These are phyloP conservation scores for Boletales sp. DNA, from an alignment of 768 basidiomycete genomes.

Conservation along the genomic window DNA sequence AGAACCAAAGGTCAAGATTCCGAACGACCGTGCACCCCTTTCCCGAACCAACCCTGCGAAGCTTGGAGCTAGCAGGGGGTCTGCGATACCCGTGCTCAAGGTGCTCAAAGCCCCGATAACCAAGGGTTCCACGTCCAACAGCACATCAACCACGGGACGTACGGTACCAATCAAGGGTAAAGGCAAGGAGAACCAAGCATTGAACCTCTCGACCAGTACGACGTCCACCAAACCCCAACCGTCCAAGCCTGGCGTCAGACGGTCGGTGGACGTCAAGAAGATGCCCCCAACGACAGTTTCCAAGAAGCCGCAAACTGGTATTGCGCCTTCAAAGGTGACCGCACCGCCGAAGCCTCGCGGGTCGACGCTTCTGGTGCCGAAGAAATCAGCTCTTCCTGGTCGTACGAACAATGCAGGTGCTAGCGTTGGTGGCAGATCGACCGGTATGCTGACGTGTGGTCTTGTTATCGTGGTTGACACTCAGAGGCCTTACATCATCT, in stretches of 20 bases:
- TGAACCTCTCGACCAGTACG: neutral
- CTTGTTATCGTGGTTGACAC: neutral
- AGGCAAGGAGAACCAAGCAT: slow-evolving; percentile 15
- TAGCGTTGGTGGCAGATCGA: neutral
- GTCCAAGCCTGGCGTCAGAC: slow-evolving; percentile 5
- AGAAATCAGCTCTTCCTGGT: neutral
- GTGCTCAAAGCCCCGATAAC: no score
- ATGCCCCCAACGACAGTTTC: slow-evolving; percentile 5
- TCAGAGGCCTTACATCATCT: neutral
- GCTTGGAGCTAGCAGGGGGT: slow-evolving; percentile 7
- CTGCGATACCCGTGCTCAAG: slow-evolving; percentile 3
- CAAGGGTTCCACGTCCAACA: no score
- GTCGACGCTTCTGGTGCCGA: slow-evolving; percentile 12
- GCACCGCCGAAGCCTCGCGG: slow-evolving; percentile 3
- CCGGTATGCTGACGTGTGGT: neutral
- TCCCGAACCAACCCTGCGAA: neutral
- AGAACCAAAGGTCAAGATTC: neutral
- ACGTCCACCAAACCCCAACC: neutral
- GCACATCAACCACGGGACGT: no score
- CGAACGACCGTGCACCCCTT: slow-evolving; percentile 1
- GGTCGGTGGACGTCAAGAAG: neutral
- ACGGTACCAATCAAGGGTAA: slow-evolving; percentile 1
- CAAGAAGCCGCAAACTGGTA: slow-evolving; percentile 2
- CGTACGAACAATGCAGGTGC: neutral
- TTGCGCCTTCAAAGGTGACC: slow-evolving; percentile 5